Base-by-base conservation (phyloP, 768 basidiomycete species). In the Astraeus odoratus region DNA sequence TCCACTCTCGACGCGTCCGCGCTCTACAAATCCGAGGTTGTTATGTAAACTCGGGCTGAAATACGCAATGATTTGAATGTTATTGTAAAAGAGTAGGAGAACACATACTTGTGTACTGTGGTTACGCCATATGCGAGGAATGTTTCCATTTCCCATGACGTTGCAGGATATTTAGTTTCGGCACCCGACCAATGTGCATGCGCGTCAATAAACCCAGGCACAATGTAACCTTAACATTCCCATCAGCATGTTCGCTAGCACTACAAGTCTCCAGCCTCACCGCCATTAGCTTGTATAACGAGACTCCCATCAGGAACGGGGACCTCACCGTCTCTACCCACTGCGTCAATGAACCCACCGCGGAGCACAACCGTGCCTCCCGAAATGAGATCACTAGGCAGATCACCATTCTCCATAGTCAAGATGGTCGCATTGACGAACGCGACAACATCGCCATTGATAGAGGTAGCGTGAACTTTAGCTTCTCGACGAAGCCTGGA, bases 111-210 rank as follows among this genome's bases (percentile, higher is more conserved):
- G 67, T 86, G 85, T 46, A 86, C 52, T 2, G 84, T 86, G 1
- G 85, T 86, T 4, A 86, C 75, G 18, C 85, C 85, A 52, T 83
- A 86, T 0, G 83, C 80, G 24, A 87, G 70, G 75, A 86, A 85
- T 0, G 81, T 76, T 56, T 81, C 73, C 68, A 83, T 69, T 54
- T 86, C 83, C 83, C 84, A 87, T 8, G 82, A 85, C 35, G 70
- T 71, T 6, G 81, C 72, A 0, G 84, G 84, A 51, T 77, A 76
- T 25, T 67, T 66, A 24, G 67, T 71, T 0, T 27, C 51, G 47
- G 76, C 74, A 0, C 81, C 82, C 15, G 64, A 55, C 84, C 84
- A 86, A 47, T 87, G 85, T 3, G 84, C 84, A 52, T 87, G 84
- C 7, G 81, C 79, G 46, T 87, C 84, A 40, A 87, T 77, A 57